Base-by-base conservation (phyloP, 2,329 filamentous ascomycete species). In the Epichloe baconii region DNA sequence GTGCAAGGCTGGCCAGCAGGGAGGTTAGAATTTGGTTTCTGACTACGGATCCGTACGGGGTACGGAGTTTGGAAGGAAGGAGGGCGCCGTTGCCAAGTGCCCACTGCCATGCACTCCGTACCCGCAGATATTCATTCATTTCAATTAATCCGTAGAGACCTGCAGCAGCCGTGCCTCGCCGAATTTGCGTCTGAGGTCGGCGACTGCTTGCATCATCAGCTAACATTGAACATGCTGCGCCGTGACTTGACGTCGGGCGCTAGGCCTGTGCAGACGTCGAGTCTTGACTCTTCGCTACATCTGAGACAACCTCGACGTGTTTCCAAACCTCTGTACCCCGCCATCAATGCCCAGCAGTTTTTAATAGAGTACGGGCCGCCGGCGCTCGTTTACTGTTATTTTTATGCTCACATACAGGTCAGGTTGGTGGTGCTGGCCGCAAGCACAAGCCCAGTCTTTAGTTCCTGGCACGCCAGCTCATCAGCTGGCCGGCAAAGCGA, bases 261-360 rank as follows among this genome's bases (percentile, higher is more conserved):
- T 43, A 10, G 36, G 21, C 35, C 6, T n/a, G 19, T 37, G 38
- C 17, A 34, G 2, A 19, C 11, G 31, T 17, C 34, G 19, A 26
- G 44, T 36, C n/a, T n/a, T n/a, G 17, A 17, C 17, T 17, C 37
- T 23, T 43, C 12, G 49, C 42, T 53, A 51, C 55, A 44, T 49
- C 38, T 51, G 48, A 50, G 21, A 41, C 47, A 23, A 23, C 54
- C 50, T 46, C 49, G 35, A 47, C 48, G 46, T 51, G 54, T 52
- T 48, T 31, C 46, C 7, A 26, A 41, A 21, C 17, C 3, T 15
- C 5, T 14, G 15, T 8, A 35, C 34, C 35, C 43, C 48, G 34
- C 43, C 42, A 35, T 44, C 11, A 43, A 43, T 21, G 36, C 8
- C 26, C 8, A 0, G 26, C 6, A 26, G 7, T 8, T 8, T 26